Evolutionary conservation across 306 rosid genomes (phyloP).

Genomic region (Vigna hirtella): DNA sequence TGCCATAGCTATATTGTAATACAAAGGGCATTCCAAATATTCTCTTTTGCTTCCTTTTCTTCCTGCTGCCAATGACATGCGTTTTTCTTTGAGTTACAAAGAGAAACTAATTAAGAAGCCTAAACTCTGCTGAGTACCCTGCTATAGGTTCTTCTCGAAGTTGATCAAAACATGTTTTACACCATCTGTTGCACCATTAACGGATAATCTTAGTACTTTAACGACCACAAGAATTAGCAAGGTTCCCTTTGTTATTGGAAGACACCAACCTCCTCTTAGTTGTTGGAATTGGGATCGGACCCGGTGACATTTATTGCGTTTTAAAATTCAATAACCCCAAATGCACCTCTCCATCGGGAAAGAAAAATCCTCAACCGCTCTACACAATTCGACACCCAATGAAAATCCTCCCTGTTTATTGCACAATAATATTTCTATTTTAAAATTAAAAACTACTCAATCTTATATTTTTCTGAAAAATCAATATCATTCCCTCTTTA

Average conservation of each 20-base stretch:
- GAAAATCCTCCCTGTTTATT: too few species aligned
- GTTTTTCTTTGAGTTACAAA: slow-evolving; percentile 60
- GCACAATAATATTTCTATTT: too few species aligned
- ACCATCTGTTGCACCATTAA: slow-evolving; percentile 72
- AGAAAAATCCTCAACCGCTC: too few species aligned
- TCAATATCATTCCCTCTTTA: too few species aligned
- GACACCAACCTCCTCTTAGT: slow-evolving; percentile 69
- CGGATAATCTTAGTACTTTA: slow-evolving; percentile 63
- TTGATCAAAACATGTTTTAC: slow-evolving; percentile 72
- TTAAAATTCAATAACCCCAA: too few species aligned
- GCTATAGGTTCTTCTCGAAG: slow-evolving; percentile 78
- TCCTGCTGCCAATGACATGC: slow-evolving; percentile 67
- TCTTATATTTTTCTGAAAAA: too few species aligned
- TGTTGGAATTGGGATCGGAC: too few species aligned
- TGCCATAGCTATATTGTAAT: slow-evolving; percentile 81
- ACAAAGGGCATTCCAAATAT: slow-evolving; percentile 68
- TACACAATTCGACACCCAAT: too few species aligned
- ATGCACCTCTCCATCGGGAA: too few species aligned
- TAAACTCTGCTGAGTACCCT: slow-evolving; percentile 49
- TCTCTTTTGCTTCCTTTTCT: slow-evolving; percentile 68
- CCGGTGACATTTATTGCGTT: too few species aligned
- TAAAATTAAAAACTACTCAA: too few species aligned
- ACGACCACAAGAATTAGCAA: slow-evolving; percentile 72
- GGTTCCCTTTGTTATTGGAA: slow-evolving; percentile 68
- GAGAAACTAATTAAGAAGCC: slow-evolving; percentile 59